These are phyloP conservation scores for Hypoxylon sp. DNA, from an alignment of 2,329 filamentous ascomycete species.

Conservation along the genomic window DNA sequence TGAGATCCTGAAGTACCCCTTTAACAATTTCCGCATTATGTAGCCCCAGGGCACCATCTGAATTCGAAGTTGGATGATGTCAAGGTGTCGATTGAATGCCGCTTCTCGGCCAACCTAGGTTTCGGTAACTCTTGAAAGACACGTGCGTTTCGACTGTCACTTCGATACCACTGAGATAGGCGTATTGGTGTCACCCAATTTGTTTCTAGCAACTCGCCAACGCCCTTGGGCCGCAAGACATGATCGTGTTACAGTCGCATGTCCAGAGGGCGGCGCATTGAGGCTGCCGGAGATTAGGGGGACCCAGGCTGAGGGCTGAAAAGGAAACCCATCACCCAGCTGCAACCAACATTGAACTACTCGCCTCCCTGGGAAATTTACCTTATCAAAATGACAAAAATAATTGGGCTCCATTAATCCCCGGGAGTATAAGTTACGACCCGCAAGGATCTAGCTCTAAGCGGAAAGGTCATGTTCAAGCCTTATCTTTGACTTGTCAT, in stretches of 20 bases:
- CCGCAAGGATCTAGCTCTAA: conserved; percentile 21
- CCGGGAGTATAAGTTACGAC: conserved; percentile 26
- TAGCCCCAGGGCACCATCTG: neutral
- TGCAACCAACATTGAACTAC: too few species aligned
- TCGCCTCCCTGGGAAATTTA: conserved; percentile 24
- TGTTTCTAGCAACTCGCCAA: neutral
- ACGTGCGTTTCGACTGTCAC: conserved; percentile 10
- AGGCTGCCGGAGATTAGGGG: conserved; percentile 41
- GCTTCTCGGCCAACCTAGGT: conserved; percentile 13
- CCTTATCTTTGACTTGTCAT: conserved; percentile 41
- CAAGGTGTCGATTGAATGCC: conserved; percentile 20
- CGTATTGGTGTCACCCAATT: conserved; percentile 21
- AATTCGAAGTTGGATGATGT: conserved; percentile 34
- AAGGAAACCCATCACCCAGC: conserved; percentile 5
- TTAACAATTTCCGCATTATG: conserved; percentile 43
- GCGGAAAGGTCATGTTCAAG: conserved; percentile 18
- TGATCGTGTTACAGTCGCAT: conserved; percentile 36
- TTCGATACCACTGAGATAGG: neutral
- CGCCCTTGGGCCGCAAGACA: neutral
- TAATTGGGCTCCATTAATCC: conserved; percentile 20
- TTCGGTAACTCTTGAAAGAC: conserved; percentile 17
- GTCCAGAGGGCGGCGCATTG: conserved; percentile 20
- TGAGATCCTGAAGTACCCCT: conserved; percentile 29
- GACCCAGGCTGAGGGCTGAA: conserved; percentile 27
- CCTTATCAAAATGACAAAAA: conserved; percentile 19